These are phyloP conservation scores for Naganishia vaughanmartiniae DNA, from an alignment of 768 basidiomycete genomes.

Conservation along the genomic window DNA sequence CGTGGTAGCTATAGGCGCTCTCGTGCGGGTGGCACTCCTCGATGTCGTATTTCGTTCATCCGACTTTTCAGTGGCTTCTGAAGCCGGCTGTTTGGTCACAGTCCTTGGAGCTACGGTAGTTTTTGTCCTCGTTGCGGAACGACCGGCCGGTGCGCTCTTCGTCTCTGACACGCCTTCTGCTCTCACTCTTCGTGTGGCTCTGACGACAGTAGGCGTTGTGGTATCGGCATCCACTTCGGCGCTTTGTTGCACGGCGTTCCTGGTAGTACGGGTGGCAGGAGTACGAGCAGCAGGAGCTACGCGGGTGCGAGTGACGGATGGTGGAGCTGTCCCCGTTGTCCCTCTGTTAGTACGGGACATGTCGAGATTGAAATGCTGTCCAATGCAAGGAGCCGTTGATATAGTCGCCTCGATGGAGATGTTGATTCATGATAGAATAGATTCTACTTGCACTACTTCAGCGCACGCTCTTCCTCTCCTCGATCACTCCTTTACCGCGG, in stretches of 20 bases:
- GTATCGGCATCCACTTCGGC: not conserved
- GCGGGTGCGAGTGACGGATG: not conserved
- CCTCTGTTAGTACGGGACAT: conserved; percentile 9
- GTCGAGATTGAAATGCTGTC: not conserved
- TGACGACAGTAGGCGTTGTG: not conserved
- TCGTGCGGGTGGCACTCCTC: not conserved
- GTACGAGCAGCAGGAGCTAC: not conserved
- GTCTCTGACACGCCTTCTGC: not conserved
- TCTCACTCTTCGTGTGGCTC: not conserved
- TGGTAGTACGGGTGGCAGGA: conserved; percentile 8
- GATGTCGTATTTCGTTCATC: not conserved
- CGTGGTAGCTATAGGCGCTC: not conserved
- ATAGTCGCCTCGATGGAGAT: not conserved
- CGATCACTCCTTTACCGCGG: not conserved
- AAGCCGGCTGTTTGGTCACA: not conserved
- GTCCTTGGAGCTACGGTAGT: not conserved
- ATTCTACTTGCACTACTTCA: too few relatives aligned
- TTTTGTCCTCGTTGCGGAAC: not conserved
- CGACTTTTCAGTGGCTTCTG: not conserved
- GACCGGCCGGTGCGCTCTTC: not conserved
- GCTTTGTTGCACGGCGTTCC: not conserved
- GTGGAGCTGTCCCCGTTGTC: not conserved
- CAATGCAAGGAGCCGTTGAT: too few relatives aligned
- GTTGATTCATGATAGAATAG: not conserved
- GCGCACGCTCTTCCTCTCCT: not conserved